Evolutionary conservation across 345 rosid genomes (phyloP), one percentile per base, ranked within the genome.

Genomic region (Corchorus olitorius): DNA sequence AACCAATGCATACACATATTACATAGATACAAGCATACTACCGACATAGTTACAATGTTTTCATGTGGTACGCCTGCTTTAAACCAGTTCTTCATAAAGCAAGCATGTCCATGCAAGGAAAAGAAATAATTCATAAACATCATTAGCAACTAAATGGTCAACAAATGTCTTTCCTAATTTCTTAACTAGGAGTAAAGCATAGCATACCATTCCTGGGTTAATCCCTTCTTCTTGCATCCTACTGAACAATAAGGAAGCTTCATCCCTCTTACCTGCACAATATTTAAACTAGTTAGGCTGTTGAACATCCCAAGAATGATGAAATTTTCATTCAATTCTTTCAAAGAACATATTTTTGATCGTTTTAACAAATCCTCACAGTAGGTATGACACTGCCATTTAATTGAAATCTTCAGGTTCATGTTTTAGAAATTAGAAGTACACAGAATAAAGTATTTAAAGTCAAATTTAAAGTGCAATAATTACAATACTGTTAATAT

Each of bases 161-260:
- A 48, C 17, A 67, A 41, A 20, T 65, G 1, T 65, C 49, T 37
- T 17, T 64, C n/a, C 46, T 70, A 70, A 15, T 19, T 70, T 16
- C 15, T 52, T 52, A 52, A 70, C 10, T 33, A 15, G 17, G 48
- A 70, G 48, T 16, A 50, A 34, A 49, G 34, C 89, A 35, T 89
- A 49, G 34, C 89, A 35, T 89, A 90, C 98, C 92, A 19, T 74
- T 78, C 91, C 97, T 54, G 95, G 97, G 72, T 82, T 89, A 76
- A 90, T 88, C 78, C 97, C 93, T 82, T 84, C 90, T 82, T 83
- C 88, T 85, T 76, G 92, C 95, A 92, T 86, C 78, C 85, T 83
- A 75, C 75, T 43, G 77, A 92, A 92, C 72, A 93, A 79, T 37
- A 77, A 73, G 68, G 84, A 82, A 75, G 95, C 95, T 83, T 88